Base-by-base conservation (phyloP, 495 filamentous ascomycete species). In the Aspergillus bridgeri region DNA sequence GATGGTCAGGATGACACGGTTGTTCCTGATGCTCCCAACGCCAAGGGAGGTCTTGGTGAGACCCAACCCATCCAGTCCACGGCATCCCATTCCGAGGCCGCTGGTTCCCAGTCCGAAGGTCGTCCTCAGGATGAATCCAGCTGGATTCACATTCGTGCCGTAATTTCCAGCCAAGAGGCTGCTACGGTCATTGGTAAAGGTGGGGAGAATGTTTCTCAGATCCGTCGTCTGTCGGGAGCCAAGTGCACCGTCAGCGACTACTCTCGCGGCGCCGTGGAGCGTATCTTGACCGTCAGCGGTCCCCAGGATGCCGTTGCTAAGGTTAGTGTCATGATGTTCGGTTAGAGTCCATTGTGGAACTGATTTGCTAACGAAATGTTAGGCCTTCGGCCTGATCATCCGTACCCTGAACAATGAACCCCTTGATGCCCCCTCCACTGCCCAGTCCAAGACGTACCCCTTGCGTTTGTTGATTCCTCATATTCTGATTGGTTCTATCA, bases 201-300 rank as follows among this genome's bases (percentile, higher is more conserved):
- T 65, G 94, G 94, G 67, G 94, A 98, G 77, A 98, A 98, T 69
- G 94, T 98, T 54, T 92, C 92, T 58, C 87, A 92, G 71, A 96
- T 98, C 62, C 86, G 94, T 57, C 88, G 86, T 67, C 79, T 91
- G 78, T 95, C 95, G 9, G 89, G 88, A 63, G 94, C 94, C 60
- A 98, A 97, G 76, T 98, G 94, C 78, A 98, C 95, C 29, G 92
- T 98, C 61, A 96, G 92, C 77, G 94, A 98, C 70, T 98, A 98
- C 67, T 86, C 93, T 65, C 89, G 95, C 64, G 94, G 94, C 61
- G 93, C 94, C 33, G 91, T 97, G 24, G 94, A 98, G 74, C 88
- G 94, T 68, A 97, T 98, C 62, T 77, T 98, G 66, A 98, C 94
- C 27, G 95, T 98, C 53, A 96, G 91, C 74, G 94, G 94, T 56